Evolutionary conservation across 257 asterid species (phyloP).

Genomic region (Solanum bukasovii): DNA sequence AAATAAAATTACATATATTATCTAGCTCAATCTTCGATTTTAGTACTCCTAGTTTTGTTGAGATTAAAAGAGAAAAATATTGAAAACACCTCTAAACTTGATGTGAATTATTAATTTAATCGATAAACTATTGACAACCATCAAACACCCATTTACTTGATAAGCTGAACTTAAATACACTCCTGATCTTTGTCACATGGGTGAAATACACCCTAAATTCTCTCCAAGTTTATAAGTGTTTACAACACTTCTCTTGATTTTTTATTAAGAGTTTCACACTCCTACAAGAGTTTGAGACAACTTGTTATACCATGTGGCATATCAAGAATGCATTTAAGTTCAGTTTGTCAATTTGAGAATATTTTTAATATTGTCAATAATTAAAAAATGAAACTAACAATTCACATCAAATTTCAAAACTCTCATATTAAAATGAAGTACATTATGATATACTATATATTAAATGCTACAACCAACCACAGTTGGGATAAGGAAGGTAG

Average conservation of each 20-base stretch:
- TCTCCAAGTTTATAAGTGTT: background rate
- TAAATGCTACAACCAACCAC: background rate
- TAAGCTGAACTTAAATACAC: background rate
- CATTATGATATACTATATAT: background rate
- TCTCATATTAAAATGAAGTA: too few relatives aligned
- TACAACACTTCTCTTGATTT: background rate
- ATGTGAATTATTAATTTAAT: too few relatives aligned
- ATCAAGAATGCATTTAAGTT: background rate
- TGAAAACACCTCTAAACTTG: background rate
- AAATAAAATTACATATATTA: too few relatives aligned
- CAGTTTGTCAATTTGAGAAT: too few relatives aligned
- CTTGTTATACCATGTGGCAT: fast-evolving
- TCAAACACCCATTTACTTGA: background rate
- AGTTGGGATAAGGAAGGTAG: background rate
- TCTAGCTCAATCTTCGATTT: too few relatives aligned
- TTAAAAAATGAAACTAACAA: too few relatives aligned
- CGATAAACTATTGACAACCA: background rate
- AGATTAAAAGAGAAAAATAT: too few relatives aligned
- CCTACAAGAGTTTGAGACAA: background rate
- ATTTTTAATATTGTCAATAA: too few relatives aligned
- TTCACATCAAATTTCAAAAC: fast-evolving
- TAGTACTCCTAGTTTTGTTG: too few relatives aligned
- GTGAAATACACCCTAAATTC: background rate
- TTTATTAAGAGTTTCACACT: too few relatives aligned
- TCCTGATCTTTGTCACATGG: background rate